Evolutionary conservation across 148 eudicot species (phyloP).

Genomic region (Vaccinium corymbosum): DNA sequence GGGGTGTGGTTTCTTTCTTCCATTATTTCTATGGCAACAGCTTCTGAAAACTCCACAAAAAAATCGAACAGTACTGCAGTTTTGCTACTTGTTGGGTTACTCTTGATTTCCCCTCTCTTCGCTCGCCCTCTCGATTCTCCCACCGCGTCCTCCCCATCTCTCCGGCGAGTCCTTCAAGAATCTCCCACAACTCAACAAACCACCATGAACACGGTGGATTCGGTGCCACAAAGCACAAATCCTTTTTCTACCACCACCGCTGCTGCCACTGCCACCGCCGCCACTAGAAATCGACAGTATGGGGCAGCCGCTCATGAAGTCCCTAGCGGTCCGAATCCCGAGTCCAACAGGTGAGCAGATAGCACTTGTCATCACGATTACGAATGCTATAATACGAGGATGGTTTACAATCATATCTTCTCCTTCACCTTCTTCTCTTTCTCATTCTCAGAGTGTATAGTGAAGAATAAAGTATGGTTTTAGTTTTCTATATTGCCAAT

Average conservation of each 20-base stretch:
- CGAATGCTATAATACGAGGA: background rate
- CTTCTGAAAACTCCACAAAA: background rate
- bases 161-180: conserved; percentile 1
- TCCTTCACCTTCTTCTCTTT: background rate
- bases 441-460: background rate
- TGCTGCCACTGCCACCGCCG: background rate
- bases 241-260: background rate
- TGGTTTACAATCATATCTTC: background rate
- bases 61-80: background rate
- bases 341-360: conserved; percentile 24
- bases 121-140: conserved; percentile 14
- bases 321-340: conserved; percentile 49
- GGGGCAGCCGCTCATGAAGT: conserved; percentile 33
- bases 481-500: background rate
- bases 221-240: background rate
- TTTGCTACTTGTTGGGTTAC: conserved; percentile 19
- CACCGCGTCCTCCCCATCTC: background rate
- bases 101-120: conserved; percentile 20
- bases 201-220: background rate
- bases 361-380: background rate
- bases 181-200: background rate
- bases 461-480: background rate
- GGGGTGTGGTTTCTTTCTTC: conserved; percentile 31
- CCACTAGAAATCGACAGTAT: conserved; percentile 8
- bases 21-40: conserved; percentile 25